Percentiles rank a stretch among this genome's conserved stretches.
These are phyloP conservation scores for Musa balbisiana DNA, from an alignment of 202 grass and related monocot species.

Conservation along the genomic window DNA sequence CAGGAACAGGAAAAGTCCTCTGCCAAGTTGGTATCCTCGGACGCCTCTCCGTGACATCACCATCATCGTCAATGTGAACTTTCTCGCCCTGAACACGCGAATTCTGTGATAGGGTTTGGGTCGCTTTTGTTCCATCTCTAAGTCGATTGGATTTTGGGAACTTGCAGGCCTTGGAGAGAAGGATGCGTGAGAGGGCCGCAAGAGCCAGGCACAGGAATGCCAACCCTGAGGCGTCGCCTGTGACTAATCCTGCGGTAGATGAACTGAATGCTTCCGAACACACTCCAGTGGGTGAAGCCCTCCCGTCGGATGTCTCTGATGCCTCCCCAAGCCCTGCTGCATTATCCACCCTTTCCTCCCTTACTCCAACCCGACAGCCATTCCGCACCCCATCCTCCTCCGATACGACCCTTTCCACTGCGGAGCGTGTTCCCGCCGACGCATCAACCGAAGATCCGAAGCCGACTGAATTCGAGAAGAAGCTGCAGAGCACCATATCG, in stretches of 20 bases:
- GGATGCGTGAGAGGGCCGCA: too few relatives aligned
- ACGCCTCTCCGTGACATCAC: constrained; percentile 70
- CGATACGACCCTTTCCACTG: neutral
- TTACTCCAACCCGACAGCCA: neutral
- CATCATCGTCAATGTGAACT: constrained; percentile 39
- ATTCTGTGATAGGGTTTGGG: neutral
- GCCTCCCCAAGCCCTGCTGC: neutral
- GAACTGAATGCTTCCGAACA: neutral
- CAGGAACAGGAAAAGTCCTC: constrained; percentile 39
- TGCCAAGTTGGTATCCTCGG: constrained; percentile 69
- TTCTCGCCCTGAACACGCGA: neutral
- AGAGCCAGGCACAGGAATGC: too few relatives aligned
- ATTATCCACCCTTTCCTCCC: neutral
- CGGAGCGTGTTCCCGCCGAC: neutral
- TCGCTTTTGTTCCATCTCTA: neutral
- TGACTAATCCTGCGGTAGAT: neutral
- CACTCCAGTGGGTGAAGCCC: neutral
- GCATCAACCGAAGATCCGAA: neutral
- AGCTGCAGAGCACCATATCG: neutral
- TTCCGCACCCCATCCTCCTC: neutral
- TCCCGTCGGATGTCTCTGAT: neutral
- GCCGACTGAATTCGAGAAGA: neutral
- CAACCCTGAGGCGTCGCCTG: neutral
- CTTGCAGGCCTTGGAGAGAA: too few relatives aligned
- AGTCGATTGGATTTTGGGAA: neutral